Evolutionary conservation across 1,284 basidiomycete species (phyloP), one percentile per base, ranked within the genome.

Genomic region (Chondrostereum purpureum): DNA sequence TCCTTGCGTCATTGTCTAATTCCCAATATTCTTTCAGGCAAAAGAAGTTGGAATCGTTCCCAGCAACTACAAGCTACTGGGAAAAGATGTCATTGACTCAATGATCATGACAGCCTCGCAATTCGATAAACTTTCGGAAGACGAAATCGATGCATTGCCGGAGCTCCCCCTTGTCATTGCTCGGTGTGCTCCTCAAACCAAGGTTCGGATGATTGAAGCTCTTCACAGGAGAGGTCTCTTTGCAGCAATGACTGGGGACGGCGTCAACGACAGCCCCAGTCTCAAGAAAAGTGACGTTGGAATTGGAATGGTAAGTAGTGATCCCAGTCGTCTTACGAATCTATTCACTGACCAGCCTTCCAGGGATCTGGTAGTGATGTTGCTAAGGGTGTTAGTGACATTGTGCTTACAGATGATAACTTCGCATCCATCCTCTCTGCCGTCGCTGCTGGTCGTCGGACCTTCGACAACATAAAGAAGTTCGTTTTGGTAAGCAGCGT

Each of bases 201-300:
- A 74, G 49, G 74, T 56, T 51, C 77, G 63, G 69, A 86, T 63
- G 67, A 75, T 54, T 55, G 72, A 58, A 63, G 73, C 60, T 39
- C 62, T 63, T 11, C 64, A 64, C 44, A 60, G 65, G 24, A 59
- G 65, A 36, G 64, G 63, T 65, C 65, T 43, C 77, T 54, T 12
- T 6, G 23, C 33, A 20, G 43, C 19, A 44, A 69, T 67, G n/a
- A 72, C 80, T 47, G 80, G 80, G 3, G 78, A 83, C 57, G 82
- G 82, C 53, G 81, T 84, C 39, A 83, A 84, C 53, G 82, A 84
- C 52, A 79, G 80, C 0, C 82, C 80, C 21, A 80, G 81, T 5
- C 62, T 83, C 34, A 84, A 84, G 58, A 31, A 31, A n/a, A 31
- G 27, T 31, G 27, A 31, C n/a, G 27, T 31, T 31, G 27, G 27